These are phyloP conservation scores for Streptanthus diversifolius DNA, from an alignment of 345 rosid species.

Conservation along the genomic window DNA sequence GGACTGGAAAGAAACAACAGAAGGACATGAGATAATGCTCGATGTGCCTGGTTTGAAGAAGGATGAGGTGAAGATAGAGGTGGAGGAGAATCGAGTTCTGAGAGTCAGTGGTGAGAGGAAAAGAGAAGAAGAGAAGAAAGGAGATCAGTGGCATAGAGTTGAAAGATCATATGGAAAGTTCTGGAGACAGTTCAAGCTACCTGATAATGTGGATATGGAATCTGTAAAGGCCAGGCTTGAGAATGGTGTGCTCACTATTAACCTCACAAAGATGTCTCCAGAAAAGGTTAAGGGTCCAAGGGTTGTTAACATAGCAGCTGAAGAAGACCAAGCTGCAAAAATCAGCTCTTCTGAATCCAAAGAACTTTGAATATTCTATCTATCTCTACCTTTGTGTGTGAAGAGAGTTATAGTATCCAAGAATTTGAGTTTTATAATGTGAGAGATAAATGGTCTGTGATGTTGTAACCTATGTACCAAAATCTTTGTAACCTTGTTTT, in stretches of 20 bases:
- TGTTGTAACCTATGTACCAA: conserved; percentile 13
- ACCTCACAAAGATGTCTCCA: conserved; percentile 53
- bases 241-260: conserved; percentile 64
- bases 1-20: conserved; percentile 88
- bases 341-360: conserved; percentile 40
- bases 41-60: conserved; percentile 77
- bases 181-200: conserved; percentile 79
- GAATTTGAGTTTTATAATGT: not conserved
- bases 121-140: conserved; percentile 65
- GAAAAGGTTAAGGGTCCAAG: conserved; percentile 65
- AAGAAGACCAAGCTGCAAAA: conserved; percentile 41
- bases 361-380: conserved; percentile 40
- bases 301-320: conserved; percentile 53
- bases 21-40: conserved; percentile 62
- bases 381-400: not conserved
- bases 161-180: conserved; percentile 83
- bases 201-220: conserved; percentile 78
- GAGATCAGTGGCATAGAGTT: conserved; percentile 80
- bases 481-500: conserved; percentile 7
- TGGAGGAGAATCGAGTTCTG: conserved; percentile 59
- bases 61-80: conserved; percentile 79
- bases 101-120: conserved; percentile 80
- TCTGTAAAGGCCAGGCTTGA: conserved; percentile 65
- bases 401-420: not conserved
- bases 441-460: not conserved